A percentile compares a stretch with the other conserved stretches of the same genome.
phyloP scores from a whole-genome alignment of 306 rosid species.

The Dryas drummondii region DNA sequence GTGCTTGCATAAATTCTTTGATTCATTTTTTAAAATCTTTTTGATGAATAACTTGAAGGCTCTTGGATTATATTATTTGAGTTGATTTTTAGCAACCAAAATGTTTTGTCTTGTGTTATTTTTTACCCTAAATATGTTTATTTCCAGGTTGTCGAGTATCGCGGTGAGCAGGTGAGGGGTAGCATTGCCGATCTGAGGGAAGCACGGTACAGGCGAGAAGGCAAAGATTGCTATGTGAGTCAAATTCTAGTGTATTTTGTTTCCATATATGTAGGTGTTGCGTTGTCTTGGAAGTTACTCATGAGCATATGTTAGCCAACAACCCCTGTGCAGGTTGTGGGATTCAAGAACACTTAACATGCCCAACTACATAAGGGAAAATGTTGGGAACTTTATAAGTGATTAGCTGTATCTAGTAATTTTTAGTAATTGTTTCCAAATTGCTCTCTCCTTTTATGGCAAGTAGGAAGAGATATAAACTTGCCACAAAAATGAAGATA shows the following conservation, averaged over 20 bases:
- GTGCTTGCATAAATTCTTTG: not conserved
- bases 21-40: not conserved
- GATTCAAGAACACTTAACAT: not conserved
- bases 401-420: not conserved
- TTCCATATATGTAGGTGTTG: conserved; percentile 4
- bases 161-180: conserved; percentile 83
- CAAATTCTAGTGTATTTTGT: conserved; percentile 6
- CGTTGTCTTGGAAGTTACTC: conserved; percentile 5
- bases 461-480: not conserved
- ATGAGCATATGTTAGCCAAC: not conserved
- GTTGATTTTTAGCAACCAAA: not conserved
- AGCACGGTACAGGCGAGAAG: conserved; percentile 63
- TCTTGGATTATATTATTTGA: not conserved
- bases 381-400: not conserved
- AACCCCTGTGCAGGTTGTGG: not conserved
- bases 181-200: conserved; percentile 91
- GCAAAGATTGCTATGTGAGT: conserved; percentile 98
- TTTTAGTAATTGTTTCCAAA: not conserved
- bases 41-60: not conserved
- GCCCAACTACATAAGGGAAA: not conserved
- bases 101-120: conserved; percentile 3
- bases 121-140: conserved; percentile 24
- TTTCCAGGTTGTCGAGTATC: conserved; percentile 86
- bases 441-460: not conserved
- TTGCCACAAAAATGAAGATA: not conserved